Evolutionary conservation across 1,139 yeast genomes (phyloP), one percentile per base, ranked within the genome.

Genomic region (Pichia sp.): DNA sequence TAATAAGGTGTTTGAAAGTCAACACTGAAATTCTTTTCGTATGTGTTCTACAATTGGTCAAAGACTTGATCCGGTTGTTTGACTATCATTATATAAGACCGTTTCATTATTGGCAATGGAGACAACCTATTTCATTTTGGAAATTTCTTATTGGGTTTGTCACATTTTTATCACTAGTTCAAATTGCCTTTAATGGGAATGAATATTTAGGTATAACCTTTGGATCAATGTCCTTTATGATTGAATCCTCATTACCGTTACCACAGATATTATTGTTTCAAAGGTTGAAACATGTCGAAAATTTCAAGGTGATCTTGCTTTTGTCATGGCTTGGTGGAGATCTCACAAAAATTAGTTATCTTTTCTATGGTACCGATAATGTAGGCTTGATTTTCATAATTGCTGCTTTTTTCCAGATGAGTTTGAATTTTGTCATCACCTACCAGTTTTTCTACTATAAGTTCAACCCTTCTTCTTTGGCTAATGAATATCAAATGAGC

Each of bases 301-400:
- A 93, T 59, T 90, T 90, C 72, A 85, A 90, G 63, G 74, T 85
- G 48, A 80, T 92, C 41, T 73, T 90, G 51, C 69, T 90, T 49
- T 72, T 89, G 34, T 85, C 93, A 63, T 90, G 97, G 97, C 73
- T 90, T 8, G 85, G 93, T 57, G 97, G 97, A 52, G 97, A 90
- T 70, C 73, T 85, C 48, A 80, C 90, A 43, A 90, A 90, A 67
- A 78, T 90, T 43, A 74, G 84, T 51, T 90, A 87, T 67, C 75
- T 90, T 56, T 63, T 86, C 13, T 85, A 77, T 67, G 95, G 95
- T 10, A 87, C 95, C 1, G 78, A 78, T 54, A 78, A 85, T 61
- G 81, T 88, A 30, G 84, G 93, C 8, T 64, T 75, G 6, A 79
- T 90, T 46, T 90, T 90, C 67, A 75, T 88, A 42, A 64, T 84